Evolutionary conservation across 2,329 filamentous ascomycete species (phyloP).

Genomic region (Fulvia fulva): DNA sequence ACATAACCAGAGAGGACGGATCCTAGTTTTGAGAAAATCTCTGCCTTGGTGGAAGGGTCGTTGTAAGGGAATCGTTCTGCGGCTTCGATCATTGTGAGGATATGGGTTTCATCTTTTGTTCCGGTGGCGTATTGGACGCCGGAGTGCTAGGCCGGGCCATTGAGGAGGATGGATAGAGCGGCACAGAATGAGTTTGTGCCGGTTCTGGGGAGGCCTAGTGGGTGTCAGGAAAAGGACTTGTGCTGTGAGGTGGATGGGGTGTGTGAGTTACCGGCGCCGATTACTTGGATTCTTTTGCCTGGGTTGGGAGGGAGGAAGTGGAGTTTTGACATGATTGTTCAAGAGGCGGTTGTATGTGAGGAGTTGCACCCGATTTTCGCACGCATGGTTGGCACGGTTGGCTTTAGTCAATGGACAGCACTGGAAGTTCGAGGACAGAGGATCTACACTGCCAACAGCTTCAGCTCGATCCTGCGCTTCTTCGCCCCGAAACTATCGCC

Average conservation of each 20-base stretch:
- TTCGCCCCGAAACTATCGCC: neutral
- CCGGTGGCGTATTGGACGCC: conserved; percentile 37
- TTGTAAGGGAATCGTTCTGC: conserved; percentile 12
- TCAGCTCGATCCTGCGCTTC: neutral
- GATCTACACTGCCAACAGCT: neutral
- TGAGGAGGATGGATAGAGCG: conserved; percentile 46
- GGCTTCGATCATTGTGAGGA: conserved; percentile 3
- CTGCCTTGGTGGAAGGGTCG: conserved; percentile 24
- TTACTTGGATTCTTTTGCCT: conserved; percentile 36
- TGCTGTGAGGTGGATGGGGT: neutral
- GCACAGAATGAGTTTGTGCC: conserved; percentile 50
- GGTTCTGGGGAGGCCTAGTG: conserved; percentile 42
- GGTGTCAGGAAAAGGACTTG: neutral
- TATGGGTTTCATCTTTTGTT: conserved; percentile 7
- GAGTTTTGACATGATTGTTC: neutral
- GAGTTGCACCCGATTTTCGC: no score
- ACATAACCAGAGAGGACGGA: conserved; percentile 43
- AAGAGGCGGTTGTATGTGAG: no score
- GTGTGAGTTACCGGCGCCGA: conserved; percentile 32
- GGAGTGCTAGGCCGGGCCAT: conserved; percentile 49
- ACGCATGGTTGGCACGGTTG: no score
- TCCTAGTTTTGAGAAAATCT: conserved; percentile 34
- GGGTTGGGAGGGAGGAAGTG: neutral
- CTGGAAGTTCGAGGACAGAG: neutral
- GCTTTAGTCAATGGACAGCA: no score